Evolutionary conservation across 2,329 filamentous ascomycete genomes (phyloP).

Genomic region (Alternaria viburni): DNA sequence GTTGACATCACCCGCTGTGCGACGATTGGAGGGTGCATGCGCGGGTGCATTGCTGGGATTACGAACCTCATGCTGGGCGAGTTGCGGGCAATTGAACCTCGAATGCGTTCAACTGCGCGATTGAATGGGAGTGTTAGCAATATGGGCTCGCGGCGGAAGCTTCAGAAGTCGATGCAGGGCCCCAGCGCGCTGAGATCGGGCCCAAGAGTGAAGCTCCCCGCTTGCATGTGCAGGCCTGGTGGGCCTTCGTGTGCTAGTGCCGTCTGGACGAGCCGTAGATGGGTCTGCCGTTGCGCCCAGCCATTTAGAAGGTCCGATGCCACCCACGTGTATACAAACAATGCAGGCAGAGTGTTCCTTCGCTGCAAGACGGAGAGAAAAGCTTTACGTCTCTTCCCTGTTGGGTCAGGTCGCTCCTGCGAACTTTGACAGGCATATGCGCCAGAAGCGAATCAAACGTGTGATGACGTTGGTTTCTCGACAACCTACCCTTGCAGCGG

Average conservation of each 20-base stretch:
- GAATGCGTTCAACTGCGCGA: background rate
- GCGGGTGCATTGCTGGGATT: constrained; percentile 7
- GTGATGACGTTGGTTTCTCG: background rate
- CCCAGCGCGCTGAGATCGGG: constrained; percentile 3
- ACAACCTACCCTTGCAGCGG: background rate
- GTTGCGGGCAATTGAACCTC: constrained; percentile 13
- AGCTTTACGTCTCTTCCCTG: constrained; percentile 8
- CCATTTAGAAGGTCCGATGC: constrained; percentile 25
- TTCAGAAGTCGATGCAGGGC: constrained; percentile 8
- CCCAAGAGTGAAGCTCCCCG: constrained; percentile 15
- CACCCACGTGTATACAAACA: constrained; percentile 23
- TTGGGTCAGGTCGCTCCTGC: background rate
- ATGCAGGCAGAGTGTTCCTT: constrained; percentile 8
- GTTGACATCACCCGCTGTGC: constrained; percentile 27
- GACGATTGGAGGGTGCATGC: constrained; percentile 18
- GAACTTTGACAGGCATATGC: background rate
- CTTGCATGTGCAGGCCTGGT: constrained; percentile 17
- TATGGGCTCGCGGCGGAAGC: constrained; percentile 7
- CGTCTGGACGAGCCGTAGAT: constrained; percentile 14
- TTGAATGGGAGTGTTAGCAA: constrained; percentile 13
- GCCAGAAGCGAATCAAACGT: background rate
- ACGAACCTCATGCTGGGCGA: constrained; percentile 31
- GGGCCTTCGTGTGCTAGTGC: constrained; percentile 14
- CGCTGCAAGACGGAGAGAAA: constrained; percentile 8
- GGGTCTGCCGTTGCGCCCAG: constrained; percentile 14